Evolutionary conservation across 768 basidiomycete genomes (phyloP).

Genomic region (Trametes coccinea): DNA sequence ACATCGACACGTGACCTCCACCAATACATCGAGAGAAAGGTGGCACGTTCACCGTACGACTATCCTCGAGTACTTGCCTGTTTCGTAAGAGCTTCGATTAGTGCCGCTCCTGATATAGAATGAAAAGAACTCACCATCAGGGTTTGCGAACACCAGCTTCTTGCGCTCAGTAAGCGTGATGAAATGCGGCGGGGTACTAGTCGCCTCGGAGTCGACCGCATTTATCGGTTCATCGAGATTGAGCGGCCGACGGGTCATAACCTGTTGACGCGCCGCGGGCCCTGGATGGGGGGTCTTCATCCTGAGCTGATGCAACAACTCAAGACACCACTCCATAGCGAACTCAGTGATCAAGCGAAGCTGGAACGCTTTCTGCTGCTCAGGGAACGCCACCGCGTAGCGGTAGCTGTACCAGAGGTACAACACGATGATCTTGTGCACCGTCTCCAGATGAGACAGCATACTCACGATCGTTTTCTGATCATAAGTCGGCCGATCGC

Average conservation of each 20-base stretch:
- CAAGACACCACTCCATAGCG: conserved; percentile 64
- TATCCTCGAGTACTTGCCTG: background rate
- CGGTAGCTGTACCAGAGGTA: conserved; percentile 88
- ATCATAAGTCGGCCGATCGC: background rate
- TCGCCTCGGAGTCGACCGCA: no score
- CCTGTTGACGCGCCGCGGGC: background rate
- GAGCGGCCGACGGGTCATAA: background rate
- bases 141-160: no score
- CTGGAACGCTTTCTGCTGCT: conserved; percentile 47
- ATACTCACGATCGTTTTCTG: conserved; percentile 5
- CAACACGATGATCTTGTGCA: conserved; percentile 73
- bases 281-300: background rate
- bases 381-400: conserved; percentile 62
- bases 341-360: conserved; percentile 66
- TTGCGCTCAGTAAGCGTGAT: no score
- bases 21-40: background rate
- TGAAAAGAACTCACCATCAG: no score
- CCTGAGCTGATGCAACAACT: conserved; percentile 20
- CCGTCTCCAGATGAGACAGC: conserved; percentile 53
- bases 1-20: background rate
- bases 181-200: no score
- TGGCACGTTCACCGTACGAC: background rate
- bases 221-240: no score
- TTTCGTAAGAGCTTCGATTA: no score
- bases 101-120: no score